Evolutionary conservation across 75 land plant genomes (phyloP).

Genomic region (Isoetes taiwanensis): DNA sequence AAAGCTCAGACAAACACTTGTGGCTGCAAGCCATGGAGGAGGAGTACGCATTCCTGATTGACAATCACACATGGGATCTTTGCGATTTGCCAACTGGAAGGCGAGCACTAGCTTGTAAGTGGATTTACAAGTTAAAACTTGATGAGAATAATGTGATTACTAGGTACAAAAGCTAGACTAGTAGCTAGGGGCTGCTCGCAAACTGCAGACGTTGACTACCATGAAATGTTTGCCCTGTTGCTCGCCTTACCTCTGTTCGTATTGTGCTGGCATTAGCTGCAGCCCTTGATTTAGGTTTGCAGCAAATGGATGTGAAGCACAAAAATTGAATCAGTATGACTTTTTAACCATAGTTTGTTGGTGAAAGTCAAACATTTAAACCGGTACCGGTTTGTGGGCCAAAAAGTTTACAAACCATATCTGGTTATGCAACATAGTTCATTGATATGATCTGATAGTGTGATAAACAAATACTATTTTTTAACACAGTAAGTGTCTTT

Average conservation of each 20-base stretch:
- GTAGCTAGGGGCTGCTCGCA: slow-evolving; percentile 12
- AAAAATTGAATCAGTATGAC: too few species aligned
- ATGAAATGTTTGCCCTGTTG: slow-evolving; percentile 23
- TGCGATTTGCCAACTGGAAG: slow-evolving; percentile 6
- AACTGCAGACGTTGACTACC: slow-evolving; percentile 7
- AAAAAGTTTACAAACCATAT: too few species aligned
- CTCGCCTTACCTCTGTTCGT: slow-evolving; percentile 15
- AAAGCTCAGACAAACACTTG: neutral
- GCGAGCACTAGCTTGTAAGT: slow-evolving; percentile 10
- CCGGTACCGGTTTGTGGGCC: too few species aligned
- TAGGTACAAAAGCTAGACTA: slow-evolving; percentile 15
- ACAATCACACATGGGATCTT: slow-evolving; percentile 19
- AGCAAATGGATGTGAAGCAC: slow-evolving; percentile 24
- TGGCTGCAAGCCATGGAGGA: slow-evolving; percentile 13
- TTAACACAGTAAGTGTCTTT: too few species aligned
- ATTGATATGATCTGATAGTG: too few species aligned
- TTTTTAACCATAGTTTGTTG: too few species aligned
- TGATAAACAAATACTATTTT: too few species aligned
- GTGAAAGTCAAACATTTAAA: too few species aligned
- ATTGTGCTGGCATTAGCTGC: slow-evolving; percentile 16
- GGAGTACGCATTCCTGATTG: slow-evolving; percentile 8
- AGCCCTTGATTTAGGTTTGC: neutral
- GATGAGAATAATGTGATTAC: neutral
- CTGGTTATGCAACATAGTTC: too few species aligned
- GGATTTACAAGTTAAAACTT: slow-evolving; percentile 14